Base-by-base conservation (phyloP, 768 basidiomycete species). In the Calvatia gigantea region DNA sequence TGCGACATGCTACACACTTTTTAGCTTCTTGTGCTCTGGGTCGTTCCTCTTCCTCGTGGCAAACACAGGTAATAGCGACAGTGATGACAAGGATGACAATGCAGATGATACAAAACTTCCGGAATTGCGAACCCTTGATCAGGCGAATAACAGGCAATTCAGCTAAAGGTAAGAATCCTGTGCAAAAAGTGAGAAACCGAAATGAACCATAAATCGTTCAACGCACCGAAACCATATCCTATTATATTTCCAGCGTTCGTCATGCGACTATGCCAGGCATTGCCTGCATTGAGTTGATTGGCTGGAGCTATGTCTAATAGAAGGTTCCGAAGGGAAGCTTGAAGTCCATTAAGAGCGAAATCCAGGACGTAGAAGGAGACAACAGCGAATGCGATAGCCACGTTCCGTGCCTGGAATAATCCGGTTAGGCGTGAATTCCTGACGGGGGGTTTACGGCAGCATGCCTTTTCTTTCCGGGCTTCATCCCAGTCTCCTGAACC, bases 241-340 rank as follows among this genome's bases (percentile, higher is more conserved):
- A 98, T 69, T 46, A 98, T 96, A 66, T 97, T 98, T 19, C 94
- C 97, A n/a, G 94, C 85, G 66, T 98, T 94, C 41, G 85, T 88
- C 90, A 98, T 97, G 58, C 93, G 79, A 43, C 95, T 90, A 59
- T 98, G 94, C 94, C 96, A 99, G 31, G 97, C 97, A 72, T 98
- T 99, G 3, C 89, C 94, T n/a, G 85, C 80, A 54, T 87, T 94
- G 11, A 98, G 82, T 68, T 98, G 96, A 58, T 86, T 82, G 12
- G 91, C 82, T 5, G 97, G 95, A 0, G 92, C 84, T 48, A 96
- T 74, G 67, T 99, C 97, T 56, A 99, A 79, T 11, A 98, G 78
- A n/a, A 99, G 83, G 69, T 97, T 97, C 47, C 94, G 78, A 31
- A 98, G 75, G 9, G 94, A 96, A 2, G 91, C 92, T 78, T 96